phyloP scores from a whole-genome alignment of 2,329 filamentous ascomycete genomes.

The Berkeleyomyces basicola region DNA sequence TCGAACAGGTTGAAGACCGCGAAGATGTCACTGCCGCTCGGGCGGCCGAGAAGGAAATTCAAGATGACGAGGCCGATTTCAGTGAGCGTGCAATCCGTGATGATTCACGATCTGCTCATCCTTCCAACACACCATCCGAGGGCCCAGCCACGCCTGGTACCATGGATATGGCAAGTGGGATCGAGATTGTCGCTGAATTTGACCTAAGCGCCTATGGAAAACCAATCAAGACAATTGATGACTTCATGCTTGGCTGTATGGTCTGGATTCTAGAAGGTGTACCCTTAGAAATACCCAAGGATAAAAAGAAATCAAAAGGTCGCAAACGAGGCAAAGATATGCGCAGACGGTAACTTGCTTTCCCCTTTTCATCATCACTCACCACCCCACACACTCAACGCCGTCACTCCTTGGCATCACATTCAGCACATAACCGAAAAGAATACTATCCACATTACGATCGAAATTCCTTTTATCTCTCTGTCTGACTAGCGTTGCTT shows the following conservation, averaged over 20 bases:
- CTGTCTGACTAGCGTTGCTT: background rate
- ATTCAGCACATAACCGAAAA: background rate
- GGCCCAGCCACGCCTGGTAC: background rate
- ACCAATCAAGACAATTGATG: constrained; percentile 47
- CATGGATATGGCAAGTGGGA: constrained; percentile 18
- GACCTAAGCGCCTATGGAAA: constrained; percentile 45
- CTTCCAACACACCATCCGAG: constrained; percentile 1
- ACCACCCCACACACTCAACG: background rate
- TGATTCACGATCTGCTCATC: constrained; percentile 10
- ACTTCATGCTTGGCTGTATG: constrained; percentile 60
- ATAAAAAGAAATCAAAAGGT: constrained; percentile 46
- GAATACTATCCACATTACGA: background rate
- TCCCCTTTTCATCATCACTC: background rate
- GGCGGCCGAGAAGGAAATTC: constrained; percentile 74
- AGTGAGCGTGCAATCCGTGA: constrained; percentile 32
- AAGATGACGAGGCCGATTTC: constrained; percentile 75
- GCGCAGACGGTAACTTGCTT: constrained; percentile 29
- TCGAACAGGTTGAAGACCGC: constrained; percentile 80
- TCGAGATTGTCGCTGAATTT: constrained; percentile 22
- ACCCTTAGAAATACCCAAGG: constrained; percentile 44
- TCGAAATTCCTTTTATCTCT: background rate
- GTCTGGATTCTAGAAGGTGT: constrained; percentile 41
- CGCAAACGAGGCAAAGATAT: constrained; percentile 38
- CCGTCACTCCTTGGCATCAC: background rate
- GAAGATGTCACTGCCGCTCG: constrained; percentile 84